Base-by-base conservation (phyloP, 805 yeast genomes). In the Yamadazyma scolyti region DNA sequence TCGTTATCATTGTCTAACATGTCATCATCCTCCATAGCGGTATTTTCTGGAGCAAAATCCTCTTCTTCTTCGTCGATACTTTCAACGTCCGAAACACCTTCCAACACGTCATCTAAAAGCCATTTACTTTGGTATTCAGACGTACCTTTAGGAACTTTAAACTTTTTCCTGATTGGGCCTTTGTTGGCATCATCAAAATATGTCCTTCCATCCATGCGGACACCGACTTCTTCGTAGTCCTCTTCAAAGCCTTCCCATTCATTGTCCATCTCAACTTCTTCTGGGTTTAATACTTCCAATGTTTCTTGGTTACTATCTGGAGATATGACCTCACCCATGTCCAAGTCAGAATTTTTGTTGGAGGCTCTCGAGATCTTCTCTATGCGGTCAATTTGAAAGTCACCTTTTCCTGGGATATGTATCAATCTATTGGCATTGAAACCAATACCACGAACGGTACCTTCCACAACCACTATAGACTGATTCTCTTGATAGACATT, bases 351-450 rank as follows among this genome's bases (percentile, higher is more conserved):
- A 14, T 42, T 54, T 36, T 32, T 42, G 32, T 15, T 29, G 22
- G n/a, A 14, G 5, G 25, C 15, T 23, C 34, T 47, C 1, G 30
- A 4, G 3, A 76, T 25, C 43, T 64, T 76, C 46, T 82, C 88
- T 33, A 93, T 75, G 28, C 61, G 70, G 28, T 73, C 79, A 14
- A 93, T 56, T 55, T 82, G 87, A 62, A 77, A 88, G 56, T 93
- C 97, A 11, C 98, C 99, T 39, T 71, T 68, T 1, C 89, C 96
- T 4, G 95, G 95, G 19, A 94, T 63, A 52, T 90, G 96, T 22
- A 94, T 75, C 33, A 86, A 58, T 47, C 88, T 71, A 52, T 89
- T 77, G 2, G 83, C 75, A 43, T 78, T 75, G 58, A 93, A 79
- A 0, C 95, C 95, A 27, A 71, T 60, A 33, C 97, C 98, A 54